A percentile compares a stretch with the other conserved stretches of the same genome.
phyloP scores from a whole-genome alignment of 2,329 filamentous ascomycete genomes.

The Pochonia chlamydosporia region DNA sequence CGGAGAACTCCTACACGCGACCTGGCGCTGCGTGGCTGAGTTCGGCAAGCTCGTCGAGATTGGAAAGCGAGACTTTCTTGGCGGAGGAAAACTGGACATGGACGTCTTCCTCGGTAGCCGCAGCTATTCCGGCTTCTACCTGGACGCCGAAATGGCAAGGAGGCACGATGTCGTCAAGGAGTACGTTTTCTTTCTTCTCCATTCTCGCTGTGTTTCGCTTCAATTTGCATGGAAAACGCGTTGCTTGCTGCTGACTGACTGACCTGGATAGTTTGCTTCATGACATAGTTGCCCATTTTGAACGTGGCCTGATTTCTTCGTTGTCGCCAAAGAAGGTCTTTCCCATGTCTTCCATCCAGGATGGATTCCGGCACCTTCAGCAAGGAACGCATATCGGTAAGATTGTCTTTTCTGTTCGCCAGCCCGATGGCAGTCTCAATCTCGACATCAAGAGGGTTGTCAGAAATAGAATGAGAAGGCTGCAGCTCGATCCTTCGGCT shows the following conservation, averaged over 20 bases:
- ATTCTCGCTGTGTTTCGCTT: no score
- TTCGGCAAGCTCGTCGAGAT: conserved; percentile 30
- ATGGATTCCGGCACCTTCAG: conserved; percentile 16
- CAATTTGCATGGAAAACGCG: no score
- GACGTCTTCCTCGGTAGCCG: conserved; percentile 29
- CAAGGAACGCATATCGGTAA: conserved; percentile 15
- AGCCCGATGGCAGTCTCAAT: no score
- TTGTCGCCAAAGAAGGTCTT: conserved; percentile 7
- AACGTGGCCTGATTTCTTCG: no score
- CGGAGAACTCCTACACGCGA: conserved; percentile 19
- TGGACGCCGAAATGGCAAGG: conserved; percentile 11
- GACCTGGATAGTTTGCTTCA: no score
- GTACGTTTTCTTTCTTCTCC: not conserved
- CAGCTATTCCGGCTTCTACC: conserved; percentile 24
- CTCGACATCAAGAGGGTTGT: not conserved
- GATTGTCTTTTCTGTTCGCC: conserved; percentile 11
- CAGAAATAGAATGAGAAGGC: not conserved
- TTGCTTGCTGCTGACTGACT: no score
- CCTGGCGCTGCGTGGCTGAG: conserved; percentile 29
- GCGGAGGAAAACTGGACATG: conserved; percentile 36
- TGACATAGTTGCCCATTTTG: no score
- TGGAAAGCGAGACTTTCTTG: conserved; percentile 26
- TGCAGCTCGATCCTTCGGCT: conserved; percentile 5
- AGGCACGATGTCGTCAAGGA: not conserved
- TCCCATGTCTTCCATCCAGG: conserved; percentile 6